A percentile compares a stretch with the other conserved stretches of the same genome.
These are phyloP conservation scores for Pythium biforme DNA, from an alignment of 352 stramenopile genomes.

Conservation along the genomic window DNA sequence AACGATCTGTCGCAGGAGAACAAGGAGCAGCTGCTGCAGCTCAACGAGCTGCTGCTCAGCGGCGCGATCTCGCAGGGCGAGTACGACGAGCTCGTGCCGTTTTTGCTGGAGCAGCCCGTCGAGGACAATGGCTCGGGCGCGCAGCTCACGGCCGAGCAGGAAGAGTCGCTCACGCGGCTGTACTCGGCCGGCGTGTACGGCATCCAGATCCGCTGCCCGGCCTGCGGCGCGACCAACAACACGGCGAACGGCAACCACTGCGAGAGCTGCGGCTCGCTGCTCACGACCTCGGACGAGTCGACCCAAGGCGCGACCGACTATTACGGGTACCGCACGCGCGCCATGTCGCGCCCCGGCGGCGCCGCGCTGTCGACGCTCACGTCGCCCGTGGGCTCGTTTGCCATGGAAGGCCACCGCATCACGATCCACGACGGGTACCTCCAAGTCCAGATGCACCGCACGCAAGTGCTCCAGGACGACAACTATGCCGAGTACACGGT, in stretches of 20 bases:
- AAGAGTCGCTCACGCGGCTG: constrained; percentile 78
- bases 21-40: constrained; percentile 80
- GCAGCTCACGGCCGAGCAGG: constrained; percentile 71
- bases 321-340: constrained; percentile 64
- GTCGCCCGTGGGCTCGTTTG: constrained; percentile 72
- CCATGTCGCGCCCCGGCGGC: constrained; percentile 51
- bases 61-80: constrained; percentile 81
- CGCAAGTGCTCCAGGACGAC: constrained; percentile 85
- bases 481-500: constrained; percentile 90
- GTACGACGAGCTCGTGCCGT: constrained; percentile 88
- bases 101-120: constrained; percentile 69
- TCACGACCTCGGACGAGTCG: constrained; percentile 75
- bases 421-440: constrained; percentile 87
- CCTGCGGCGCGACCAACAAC: constrained; percentile 85
- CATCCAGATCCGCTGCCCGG: constrained; percentile 85
- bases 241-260: constrained; percentile 88
- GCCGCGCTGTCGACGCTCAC: constrained; percentile 61
- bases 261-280: constrained; percentile 79
- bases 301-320: constrained; percentile 37
- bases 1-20: constrained; percentile 84
- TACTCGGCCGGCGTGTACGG: constrained; percentile 78
- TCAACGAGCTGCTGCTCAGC: constrained; percentile 82
- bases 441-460: constrained; percentile 82
- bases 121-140: constrained; percentile 52
- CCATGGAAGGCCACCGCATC: constrained; percentile 72